phyloP scores from a whole-genome alignment of 1,139 yeast species.

The Ogataea hybrid region DNA sequence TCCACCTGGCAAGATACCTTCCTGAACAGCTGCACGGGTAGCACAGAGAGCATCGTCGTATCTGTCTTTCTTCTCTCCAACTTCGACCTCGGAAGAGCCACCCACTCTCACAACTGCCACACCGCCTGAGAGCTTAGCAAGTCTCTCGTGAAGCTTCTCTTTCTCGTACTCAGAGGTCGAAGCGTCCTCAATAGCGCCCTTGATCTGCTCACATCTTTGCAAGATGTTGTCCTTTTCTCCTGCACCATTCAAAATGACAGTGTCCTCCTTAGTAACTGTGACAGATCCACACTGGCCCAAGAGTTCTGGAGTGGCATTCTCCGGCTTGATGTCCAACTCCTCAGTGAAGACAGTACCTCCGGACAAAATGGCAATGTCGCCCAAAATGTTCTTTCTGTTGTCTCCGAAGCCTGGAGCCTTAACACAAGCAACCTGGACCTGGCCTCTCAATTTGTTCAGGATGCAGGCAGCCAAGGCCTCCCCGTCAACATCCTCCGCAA shows the following conservation, averaged over 20 bases:
- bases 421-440: slow-evolving; percentile 97
- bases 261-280: slow-evolving; percentile 95
- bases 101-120: slow-evolving; percentile 99
- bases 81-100: slow-evolving; percentile 98
- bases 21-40: slow-evolving; percentile 99
- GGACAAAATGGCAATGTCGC: slow-evolving; percentile 94
- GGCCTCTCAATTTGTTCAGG: slow-evolving; percentile 97
- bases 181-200: slow-evolving; percentile 72
- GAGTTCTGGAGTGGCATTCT: slow-evolving; percentile 87
- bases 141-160: slow-evolving; percentile 97
- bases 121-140: slow-evolving; percentile 98
- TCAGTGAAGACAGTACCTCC: slow-evolving; percentile 99
- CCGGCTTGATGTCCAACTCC: slow-evolving; percentile 97
- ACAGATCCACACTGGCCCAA: slow-evolving; percentile 93
- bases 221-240: slow-evolving; percentile 87
- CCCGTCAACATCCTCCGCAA: slow-evolving; percentile 98
- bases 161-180: slow-evolving; percentile 90
- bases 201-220: slow-evolving; percentile 95
- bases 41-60: slow-evolving; percentile 99
- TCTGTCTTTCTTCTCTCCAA: slow-evolving; percentile 99
- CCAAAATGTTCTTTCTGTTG: slow-evolving; percentile 96
- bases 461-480: slow-evolving; percentile 99
- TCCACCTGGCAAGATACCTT: slow-evolving; percentile 99
- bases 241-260: slow-evolving; percentile 93
- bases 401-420: slow-evolving; percentile 99